Percentiles rank a stretch among this genome's conserved stretches.
These are phyloP conservation scores for Serendipita sp. DNA, from an alignment of 768 basidiomycete species.

Conservation along the genomic window DNA sequence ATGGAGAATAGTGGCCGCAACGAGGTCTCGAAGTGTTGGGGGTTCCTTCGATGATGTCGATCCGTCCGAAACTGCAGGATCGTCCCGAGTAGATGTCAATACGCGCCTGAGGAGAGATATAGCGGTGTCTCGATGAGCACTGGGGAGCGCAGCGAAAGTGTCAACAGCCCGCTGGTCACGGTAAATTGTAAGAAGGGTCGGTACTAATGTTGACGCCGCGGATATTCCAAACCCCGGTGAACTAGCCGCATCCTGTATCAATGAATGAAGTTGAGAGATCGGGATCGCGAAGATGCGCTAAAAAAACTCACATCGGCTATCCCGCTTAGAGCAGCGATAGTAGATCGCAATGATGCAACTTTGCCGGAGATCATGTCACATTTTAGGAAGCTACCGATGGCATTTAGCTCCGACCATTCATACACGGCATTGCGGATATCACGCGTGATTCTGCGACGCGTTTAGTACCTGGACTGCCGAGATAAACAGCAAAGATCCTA, in stretches of 20 bases:
- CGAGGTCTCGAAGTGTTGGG: background rate
- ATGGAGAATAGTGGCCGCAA: background rate
- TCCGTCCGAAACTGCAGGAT: too few species aligned
- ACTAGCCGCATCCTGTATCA: background rate
- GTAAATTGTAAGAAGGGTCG: background rate
- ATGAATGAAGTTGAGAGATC: background rate
- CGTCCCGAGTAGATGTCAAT: background rate
- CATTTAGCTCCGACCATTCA: background rate
- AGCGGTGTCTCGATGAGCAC: background rate
- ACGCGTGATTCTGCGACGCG: background rate
- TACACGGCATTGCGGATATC: background rate
- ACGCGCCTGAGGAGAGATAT: background rate
- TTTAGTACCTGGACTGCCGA: background rate
- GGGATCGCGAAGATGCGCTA: background rate
- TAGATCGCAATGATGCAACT: background rate
- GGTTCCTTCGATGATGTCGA: background rate
- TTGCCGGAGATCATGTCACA: constrained; percentile 5
- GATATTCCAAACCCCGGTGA: background rate
- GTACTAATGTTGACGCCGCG: background rate
- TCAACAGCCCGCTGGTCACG: background rate
- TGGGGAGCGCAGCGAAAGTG: background rate
- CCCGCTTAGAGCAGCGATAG: background rate
- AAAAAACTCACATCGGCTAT: background rate
- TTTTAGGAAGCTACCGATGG: background rate
- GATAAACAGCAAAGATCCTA: background rate